Percentiles rank a stretch among this genome's conserved stretches.
Conservation (phyloP, 176 grass and related monocot species). For the Otatea glauca region DNA sequence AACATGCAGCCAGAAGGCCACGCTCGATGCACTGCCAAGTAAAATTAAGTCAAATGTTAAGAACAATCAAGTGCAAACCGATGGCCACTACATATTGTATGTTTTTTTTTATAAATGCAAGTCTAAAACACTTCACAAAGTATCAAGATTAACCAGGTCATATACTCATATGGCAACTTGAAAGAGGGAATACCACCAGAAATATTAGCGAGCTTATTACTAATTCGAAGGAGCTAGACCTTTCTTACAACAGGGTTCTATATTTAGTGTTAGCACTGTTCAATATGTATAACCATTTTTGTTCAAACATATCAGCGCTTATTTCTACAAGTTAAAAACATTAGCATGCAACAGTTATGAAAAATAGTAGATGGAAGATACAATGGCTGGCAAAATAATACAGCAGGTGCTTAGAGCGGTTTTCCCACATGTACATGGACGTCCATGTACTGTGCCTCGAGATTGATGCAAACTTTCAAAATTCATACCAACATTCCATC, state of each 20-base stretch:
- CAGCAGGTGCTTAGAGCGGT: background rate
- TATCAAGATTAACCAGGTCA: background rate
- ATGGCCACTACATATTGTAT: background rate
- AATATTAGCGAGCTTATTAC: background rate
- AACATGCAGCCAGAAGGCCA: slow-evolving; percentile 63
- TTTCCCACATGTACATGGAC: no score
- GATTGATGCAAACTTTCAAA: no score
- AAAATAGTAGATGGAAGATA: background rate
- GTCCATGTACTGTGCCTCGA: no score
- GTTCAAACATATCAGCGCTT: background rate
- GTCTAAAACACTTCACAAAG: background rate
- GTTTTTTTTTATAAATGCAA: background rate
- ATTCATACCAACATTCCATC: no score
- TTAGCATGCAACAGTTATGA: background rate
- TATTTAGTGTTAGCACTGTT: background rate
- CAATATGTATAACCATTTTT: background rate
- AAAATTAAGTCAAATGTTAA: background rate
- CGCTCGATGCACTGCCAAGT: slow-evolving; percentile 62
- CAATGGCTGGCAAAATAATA: background rate
- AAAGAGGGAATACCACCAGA: background rate
- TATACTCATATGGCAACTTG: slow-evolving; percentile 13
- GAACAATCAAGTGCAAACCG: slow-evolving; percentile 11
- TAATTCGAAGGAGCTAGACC: background rate
- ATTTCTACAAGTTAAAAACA: background rate
- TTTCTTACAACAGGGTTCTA: background rate